Percentiles rank a stretch among this genome's conserved stretches.
Conservation (phyloP, 176 grass and related monocot genomes). For the Guadua angustifolia region DNA sequence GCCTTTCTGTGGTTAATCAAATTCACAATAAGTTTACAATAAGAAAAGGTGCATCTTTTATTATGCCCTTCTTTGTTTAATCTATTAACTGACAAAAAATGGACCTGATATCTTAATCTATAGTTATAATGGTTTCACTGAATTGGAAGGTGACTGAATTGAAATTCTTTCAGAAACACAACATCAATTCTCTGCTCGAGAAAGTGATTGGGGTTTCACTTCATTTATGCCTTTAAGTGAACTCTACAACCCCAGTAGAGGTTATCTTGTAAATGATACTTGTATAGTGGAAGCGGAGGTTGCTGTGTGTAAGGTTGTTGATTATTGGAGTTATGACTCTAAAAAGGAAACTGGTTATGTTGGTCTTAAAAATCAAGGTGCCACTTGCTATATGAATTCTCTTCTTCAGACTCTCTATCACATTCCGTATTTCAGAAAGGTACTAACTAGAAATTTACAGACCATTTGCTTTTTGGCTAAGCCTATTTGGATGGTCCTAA, state of each 20-base stretch:
- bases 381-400: slow-evolving; percentile 99
- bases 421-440: slow-evolving; percentile 99
- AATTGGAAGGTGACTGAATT: slow-evolving; percentile 22
- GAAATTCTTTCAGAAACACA: slow-evolving; percentile 80
- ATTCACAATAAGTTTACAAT: slow-evolving; percentile 90
- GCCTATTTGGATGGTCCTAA: slow-evolving; percentile 30
- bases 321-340: slow-evolving; percentile 98
- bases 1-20: slow-evolving; percentile 84
- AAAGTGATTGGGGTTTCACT: slow-evolving; percentile 98
- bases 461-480: slow-evolving; percentile 23
- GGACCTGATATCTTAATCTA: slow-evolving; percentile 13
- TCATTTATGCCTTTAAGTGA: slow-evolving; percentile 97
- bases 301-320: slow-evolving; percentile 84
- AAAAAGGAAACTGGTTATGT: slow-evolving; percentile 98
- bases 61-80: slow-evolving; percentile 26
- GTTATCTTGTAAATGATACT: slow-evolving; percentile 98
- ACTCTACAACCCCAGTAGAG: slow-evolving; percentile 87
- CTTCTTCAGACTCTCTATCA: slow-evolving; percentile 98
- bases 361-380: slow-evolving; percentile 99
- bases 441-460: slow-evolving; percentile 37
- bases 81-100: slow-evolving; percentile 10
- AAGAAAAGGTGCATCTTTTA: slow-evolving; percentile 79
- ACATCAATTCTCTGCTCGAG: slow-evolving; percentile 94
- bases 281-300: slow-evolving; percentile 96
- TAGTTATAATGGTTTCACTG: slow-evolving; percentile 9